Conservation (phyloP, 2,329 filamentous ascomycete genomes). For the Zelopaecilomyces penicillatus region DNA sequence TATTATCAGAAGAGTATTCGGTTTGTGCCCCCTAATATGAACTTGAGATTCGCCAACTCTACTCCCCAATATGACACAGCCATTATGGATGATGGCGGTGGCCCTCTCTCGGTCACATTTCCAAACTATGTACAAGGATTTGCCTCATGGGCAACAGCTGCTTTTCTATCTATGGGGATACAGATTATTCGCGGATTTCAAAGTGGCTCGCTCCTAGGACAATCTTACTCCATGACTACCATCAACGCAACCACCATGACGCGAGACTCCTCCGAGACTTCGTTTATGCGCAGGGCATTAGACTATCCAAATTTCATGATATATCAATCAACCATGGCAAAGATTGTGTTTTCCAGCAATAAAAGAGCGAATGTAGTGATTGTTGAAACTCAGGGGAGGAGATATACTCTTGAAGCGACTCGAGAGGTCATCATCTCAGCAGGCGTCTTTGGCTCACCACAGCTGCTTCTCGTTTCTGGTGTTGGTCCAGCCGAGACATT, state of each 20-base stretch:
- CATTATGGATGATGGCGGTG: slow-evolving; percentile 10
- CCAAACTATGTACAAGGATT: slow-evolving; percentile 17
- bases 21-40: slow-evolving; percentile 21
- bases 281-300: slow-evolving; percentile 23
- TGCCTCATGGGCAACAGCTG: slow-evolving; percentile 16
- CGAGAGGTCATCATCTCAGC: slow-evolving; percentile 23
- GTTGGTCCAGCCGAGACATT: slow-evolving; percentile 37
- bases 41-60: slow-evolving; percentile 13
- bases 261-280: slow-evolving; percentile 28
- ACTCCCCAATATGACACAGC: slow-evolving; percentile 14
- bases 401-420: slow-evolving; percentile 5
- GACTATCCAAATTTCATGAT: slow-evolving; percentile 20
- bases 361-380: slow-evolving; percentile 29
- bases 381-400: slow-evolving; percentile 16
- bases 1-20: slow-evolving; percentile 23
- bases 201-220: slow-evolving; percentile 31
- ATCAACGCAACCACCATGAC: slow-evolving; percentile 18
- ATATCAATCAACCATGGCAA: slow-evolving; percentile 28
- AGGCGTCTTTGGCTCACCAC: slow-evolving; percentile 42
- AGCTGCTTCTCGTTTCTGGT: slow-evolving; percentile 43
- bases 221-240: slow-evolving; percentile 18
- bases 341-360: slow-evolving; percentile 30
- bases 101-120: slow-evolving; percentile 19
- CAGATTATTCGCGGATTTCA: slow-evolving; percentile 27
- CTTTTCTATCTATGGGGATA: slow-evolving; percentile 33